Percentiles rank a stretch among this genome's conserved stretches.
Conservation (phyloP, 192 early-diverging fungal genomes). For the Coemansia sp. region DNA sequence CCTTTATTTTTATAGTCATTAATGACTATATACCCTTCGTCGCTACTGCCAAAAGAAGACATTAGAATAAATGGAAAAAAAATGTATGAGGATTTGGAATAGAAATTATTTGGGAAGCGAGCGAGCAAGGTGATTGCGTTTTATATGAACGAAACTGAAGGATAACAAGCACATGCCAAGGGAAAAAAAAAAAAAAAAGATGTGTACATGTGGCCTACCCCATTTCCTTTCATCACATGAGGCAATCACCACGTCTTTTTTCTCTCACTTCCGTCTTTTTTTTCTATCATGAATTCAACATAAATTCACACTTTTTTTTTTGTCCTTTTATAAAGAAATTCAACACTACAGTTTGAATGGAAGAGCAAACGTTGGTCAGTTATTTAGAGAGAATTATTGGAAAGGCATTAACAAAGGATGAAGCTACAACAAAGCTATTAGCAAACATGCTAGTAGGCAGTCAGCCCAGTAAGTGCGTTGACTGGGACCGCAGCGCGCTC, state of each 20-base stretch:
- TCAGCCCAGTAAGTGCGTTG: background rate
- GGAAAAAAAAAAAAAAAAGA: background rate
- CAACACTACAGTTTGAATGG: background rate
- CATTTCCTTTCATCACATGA: background rate
- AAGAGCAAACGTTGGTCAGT: background rate
- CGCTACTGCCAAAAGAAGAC: background rate
- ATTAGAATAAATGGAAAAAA: background rate
- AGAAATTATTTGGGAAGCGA: background rate
- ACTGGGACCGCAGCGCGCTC: constrained; percentile 20
- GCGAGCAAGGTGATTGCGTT: background rate
- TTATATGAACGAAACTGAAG: background rate
- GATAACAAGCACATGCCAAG: background rate
- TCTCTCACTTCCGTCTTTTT: background rate
- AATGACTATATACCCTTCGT: background rate
- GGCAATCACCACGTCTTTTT: background rate
- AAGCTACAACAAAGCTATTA: background rate
- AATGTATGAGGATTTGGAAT: background rate
- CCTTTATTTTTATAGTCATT: background rate
- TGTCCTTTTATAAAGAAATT: background rate
- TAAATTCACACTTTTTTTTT: background rate
- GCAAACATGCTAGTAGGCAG: background rate
- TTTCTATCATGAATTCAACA: background rate
- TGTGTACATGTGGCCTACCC: background rate
- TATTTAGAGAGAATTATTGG: background rate
- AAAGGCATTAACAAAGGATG: background rate